Conservation (phyloP, 1,284 basidiomycete species). For the Rhizoctonia solani region DNA sequence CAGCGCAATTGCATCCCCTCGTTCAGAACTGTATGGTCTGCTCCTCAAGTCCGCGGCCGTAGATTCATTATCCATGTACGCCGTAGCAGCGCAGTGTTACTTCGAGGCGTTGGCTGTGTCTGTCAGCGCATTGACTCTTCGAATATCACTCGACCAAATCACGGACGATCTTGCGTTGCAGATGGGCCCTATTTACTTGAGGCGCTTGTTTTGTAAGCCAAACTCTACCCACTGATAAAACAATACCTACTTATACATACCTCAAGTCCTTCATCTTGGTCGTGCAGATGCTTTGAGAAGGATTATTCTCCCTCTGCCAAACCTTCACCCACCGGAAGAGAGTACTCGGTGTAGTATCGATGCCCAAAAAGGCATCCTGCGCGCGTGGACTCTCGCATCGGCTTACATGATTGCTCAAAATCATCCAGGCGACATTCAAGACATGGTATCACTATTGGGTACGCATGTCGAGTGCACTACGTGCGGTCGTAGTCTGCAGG, state of each 20-base stretch:
- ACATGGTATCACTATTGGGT: neutral
- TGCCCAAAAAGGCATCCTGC: constrained; percentile 14
- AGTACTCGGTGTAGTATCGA: constrained; percentile 26
- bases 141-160: constrained; percentile 58
- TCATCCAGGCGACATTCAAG: neutral
- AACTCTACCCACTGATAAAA: neutral
- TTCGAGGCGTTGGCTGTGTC: constrained; percentile 62
- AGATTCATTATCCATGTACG: constrained; percentile 60
- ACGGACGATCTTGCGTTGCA: constrained; percentile 62
- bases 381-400: constrained; percentile 37
- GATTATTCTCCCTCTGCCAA: constrained; percentile 60
- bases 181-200: constrained; percentile 64
- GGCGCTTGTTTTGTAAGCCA: constrained; percentile 55
- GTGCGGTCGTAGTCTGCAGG: constrained; percentile 1
- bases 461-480: neutral
- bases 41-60: constrained; percentile 52
- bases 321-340: constrained; percentile 56
- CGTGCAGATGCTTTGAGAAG: constrained; percentile 53
- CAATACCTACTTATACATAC: neutral
- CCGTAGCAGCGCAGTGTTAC: constrained; percentile 59
- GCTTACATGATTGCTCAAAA: constrained; percentile 32
- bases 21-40: constrained; percentile 15
- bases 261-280: constrained; percentile 55
- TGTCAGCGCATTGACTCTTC: constrained; percentile 62
- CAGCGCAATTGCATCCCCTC: neutral